A percentile compares a stretch with the other conserved stretches of the same genome.
These are phyloP conservation scores for Prunus persica DNA, from an alignment of 306 rosid genomes.

Conservation along the genomic window Prunus_persica_NCBIv2 NC_034015.1:14475001-14475500, in stretches of 20 bases:
- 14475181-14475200: not conserved
- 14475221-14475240: not conserved
- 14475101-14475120: not conserved
- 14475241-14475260: not conserved
- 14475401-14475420: too few species aligned
- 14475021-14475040: too few species aligned
- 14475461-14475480: not conserved
- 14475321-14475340: not conserved
- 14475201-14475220: not conserved
- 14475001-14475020: too few species aligned
- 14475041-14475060: too few species aligned
- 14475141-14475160: not conserved
- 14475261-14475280: not conserved
- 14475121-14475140: not conserved
- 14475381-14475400: not conserved
- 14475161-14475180: not conserved
- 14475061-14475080: too few species aligned
- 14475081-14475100: not conserved
- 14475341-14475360: not conserved
- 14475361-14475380: not conserved
- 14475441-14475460: not conserved
- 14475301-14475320: not conserved
- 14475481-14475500: constrained; percentile 29
- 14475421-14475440: not conserved
- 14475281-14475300: not conserved